Percentiles rank a stretch among this genome's conserved stretches.
Evolutionary conservation across 495 filamentous ascomycete species (phyloP).

Genomic region (Neurospora intermedia): DNA sequence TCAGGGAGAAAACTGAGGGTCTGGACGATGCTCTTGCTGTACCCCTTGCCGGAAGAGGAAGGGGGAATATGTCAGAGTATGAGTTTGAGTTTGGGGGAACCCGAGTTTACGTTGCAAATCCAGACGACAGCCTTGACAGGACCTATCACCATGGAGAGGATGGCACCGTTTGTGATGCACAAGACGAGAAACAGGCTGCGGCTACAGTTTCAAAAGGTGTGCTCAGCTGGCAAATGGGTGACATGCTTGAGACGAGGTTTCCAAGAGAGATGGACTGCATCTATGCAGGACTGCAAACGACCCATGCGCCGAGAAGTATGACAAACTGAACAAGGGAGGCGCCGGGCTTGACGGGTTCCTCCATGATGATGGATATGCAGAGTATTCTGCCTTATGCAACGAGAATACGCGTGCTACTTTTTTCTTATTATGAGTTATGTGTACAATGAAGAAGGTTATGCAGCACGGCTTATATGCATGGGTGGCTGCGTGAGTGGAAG

Average conservation of each 20-base stretch:
- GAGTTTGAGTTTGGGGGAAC: slow-evolving; percentile 1
- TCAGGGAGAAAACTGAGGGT: slow-evolving; percentile 8
- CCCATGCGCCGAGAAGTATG: background rate
- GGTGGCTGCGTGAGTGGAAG: background rate
- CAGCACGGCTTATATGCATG: background rate
- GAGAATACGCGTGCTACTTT: background rate
- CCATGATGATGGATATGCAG: background rate
- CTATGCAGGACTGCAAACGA: slow-evolving; percentile 5
- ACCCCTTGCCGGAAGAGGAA: background rate
- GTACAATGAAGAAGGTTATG: background rate
- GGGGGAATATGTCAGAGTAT: background rate
- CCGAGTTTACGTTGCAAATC: slow-evolving; percentile 5
- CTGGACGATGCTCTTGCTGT: background rate
- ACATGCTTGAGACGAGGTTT: slow-evolving; percentile 14
- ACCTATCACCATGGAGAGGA: background rate
- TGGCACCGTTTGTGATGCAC: background rate
- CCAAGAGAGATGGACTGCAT: slow-evolving; percentile 20
- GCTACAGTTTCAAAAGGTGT: background rate
- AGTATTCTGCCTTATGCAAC: background rate
- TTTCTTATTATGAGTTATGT: background rate
- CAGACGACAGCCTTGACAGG: background rate
- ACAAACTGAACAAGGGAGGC: background rate
- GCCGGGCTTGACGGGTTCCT: background rate
- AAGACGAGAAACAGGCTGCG: background rate
- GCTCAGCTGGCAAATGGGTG: slow-evolving; percentile 16